Base-by-base conservation (phyloP, 129 eudicot genomes). In the Tanacetum coccineum region DNA sequence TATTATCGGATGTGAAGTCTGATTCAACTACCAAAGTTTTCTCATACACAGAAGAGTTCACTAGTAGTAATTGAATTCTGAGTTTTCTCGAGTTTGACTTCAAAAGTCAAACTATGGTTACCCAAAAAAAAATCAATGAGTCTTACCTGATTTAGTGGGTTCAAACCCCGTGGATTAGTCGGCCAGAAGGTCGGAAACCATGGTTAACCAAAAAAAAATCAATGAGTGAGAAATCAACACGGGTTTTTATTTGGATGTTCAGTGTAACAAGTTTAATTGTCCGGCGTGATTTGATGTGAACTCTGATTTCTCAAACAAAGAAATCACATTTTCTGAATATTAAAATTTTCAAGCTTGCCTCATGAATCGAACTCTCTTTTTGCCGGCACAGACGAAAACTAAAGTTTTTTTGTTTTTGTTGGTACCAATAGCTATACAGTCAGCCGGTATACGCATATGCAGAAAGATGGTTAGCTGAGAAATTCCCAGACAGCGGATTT, bases 371-470 rank as follows among this genome's bases (percentile, higher is more conserved):
- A 20, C 13, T 32, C 3, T 28, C 9, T 36, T 36, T 36, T 36
- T 36, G 9, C 1, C 42, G 42, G 42, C 9, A 36, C 1, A 1
- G 1, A 1, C 1, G 9, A 48, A 19, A 14, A 7, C 25, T 58
- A 1, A 64, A 3, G 54, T 0, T 4, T 6, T 12, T 60, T 61
- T 42, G 39, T 18, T 62, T 59, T 42, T 6, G 63, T 57, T 62
- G 42, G 57, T 72, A 39, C 26, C 5, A 61, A 17, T 65, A 87
- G 97, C 67, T 90, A 30, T 87, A 70, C 80, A 87, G 95, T 64
- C 97, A 87, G 72, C 97, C 91, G 19, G 74, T 87, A 9, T 87
- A 81, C 58, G 85, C 95, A 45, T 76, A 76, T 39, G 87, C 78
- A 15, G 97, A 90, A 42, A 81, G 82, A 68, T 78, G 85, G 82